Evolutionary conservation across 345 rosid genomes (phyloP).

Genomic region (Hibiscus trionum): DNA sequence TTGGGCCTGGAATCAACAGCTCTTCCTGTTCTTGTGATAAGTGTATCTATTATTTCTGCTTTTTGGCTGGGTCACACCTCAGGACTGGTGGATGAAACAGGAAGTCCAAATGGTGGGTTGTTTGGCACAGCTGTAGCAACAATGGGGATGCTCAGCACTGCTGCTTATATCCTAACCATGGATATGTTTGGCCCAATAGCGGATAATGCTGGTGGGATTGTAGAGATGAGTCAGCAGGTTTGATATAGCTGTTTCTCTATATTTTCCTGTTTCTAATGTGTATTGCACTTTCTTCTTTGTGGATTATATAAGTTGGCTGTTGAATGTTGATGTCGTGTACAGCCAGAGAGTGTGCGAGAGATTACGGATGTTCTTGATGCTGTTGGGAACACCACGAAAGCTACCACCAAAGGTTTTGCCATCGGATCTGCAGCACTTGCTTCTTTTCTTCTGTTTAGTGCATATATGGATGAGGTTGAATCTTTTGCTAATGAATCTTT

Average conservation of each 20-base stretch:
- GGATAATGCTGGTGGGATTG: constrained; percentile 99
- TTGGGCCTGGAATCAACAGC: constrained; percentile 98
- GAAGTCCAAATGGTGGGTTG: constrained; percentile 81
- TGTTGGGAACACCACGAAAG: constrained; percentile 99
- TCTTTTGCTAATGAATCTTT: constrained; percentile 70
- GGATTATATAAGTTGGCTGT: neutral
- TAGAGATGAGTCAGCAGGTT: constrained; percentile 99
- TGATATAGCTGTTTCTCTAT: neutral
- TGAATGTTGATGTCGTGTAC: constrained; percentile 15
- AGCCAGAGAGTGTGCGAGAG: constrained; percentile 97
- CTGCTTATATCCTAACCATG: constrained; percentile 98
- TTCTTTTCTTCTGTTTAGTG: constrained; percentile 96
- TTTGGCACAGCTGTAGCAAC: constrained; percentile 99
- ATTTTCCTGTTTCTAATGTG: neutral
- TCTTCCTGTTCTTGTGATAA: constrained; percentile 88
- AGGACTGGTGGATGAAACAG: constrained; percentile 87
- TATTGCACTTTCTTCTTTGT: neutral
- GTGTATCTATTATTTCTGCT: constrained; percentile 71
- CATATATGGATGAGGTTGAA: constrained; percentile 98
- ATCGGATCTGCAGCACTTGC: constrained; percentile 99
- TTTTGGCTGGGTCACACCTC: constrained; percentile 94
- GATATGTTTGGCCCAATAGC: constrained; percentile 99
- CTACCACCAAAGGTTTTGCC: constrained; percentile 98
- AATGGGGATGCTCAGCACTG: constrained; percentile 99
- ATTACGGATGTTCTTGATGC: constrained; percentile 98